These are phyloP conservation scores for Hordeum marinum DNA, from an alignment of 176 grass and related monocot genomes.

Conservation along the genomic window DNA sequence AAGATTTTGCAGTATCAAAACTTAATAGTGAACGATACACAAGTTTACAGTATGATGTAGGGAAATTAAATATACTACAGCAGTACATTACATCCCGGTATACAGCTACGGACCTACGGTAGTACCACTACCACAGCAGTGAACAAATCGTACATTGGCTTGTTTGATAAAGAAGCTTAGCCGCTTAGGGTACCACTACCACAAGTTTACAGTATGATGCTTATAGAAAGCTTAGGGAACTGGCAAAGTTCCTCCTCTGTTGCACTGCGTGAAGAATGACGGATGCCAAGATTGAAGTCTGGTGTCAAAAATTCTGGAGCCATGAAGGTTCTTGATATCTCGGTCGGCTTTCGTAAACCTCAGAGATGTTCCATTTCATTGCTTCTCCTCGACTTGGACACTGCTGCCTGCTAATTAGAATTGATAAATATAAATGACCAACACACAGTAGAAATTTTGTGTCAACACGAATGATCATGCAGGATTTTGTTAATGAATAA, in stretches of 20 bases:
- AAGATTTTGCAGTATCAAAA: background rate
- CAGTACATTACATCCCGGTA: background rate
- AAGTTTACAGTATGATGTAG: background rate
- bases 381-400: conserved; percentile 14
- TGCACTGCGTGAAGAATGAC: background rate
- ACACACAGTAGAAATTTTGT: background rate
- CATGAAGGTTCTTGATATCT: background rate
- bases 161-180: background rate
- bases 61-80: background rate
- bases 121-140: background rate
- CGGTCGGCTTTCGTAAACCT: background rate
- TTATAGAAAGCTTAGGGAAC: background rate
- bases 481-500: background rate
- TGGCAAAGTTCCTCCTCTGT: background rate
- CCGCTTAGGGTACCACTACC: no score
- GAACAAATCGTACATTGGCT: background rate
- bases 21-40: background rate
- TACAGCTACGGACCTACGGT: background rate
- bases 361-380: background rate
- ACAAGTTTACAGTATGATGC: no score
- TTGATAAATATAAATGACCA: background rate
- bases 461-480: background rate
- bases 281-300: background rate
- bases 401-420: conserved; percentile 3
- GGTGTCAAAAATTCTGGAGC: conserved; percentile 14